Percentiles rank a stretch among this genome's conserved stretches.
Evolutionary conservation across 2,329 filamentous ascomycete genomes (phyloP).

Genomic region (Cladosporium sp.): DNA sequence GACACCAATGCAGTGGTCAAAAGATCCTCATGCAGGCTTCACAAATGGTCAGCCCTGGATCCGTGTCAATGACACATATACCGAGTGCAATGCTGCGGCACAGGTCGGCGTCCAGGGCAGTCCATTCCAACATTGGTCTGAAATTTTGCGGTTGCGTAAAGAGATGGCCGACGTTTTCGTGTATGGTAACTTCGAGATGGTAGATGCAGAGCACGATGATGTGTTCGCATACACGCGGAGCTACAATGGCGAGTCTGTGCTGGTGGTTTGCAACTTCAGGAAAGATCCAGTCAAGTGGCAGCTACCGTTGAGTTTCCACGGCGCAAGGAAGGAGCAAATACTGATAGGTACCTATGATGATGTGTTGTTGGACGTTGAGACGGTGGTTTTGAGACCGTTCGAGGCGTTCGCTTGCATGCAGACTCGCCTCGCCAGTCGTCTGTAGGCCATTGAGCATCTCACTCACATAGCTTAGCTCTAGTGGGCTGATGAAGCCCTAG

Average conservation of each 20-base stretch:
- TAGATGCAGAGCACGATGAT: constrained; percentile 16
- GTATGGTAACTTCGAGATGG: constrained; percentile 42
- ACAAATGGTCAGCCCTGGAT: constrained; percentile 61
- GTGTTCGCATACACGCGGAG: constrained; percentile 16
- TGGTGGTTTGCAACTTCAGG: constrained; percentile 16
- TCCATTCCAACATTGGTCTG: constrained; percentile 59
- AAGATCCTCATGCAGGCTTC: constrained; percentile 52
- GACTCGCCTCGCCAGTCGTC: background rate
- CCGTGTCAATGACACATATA: constrained; percentile 48
- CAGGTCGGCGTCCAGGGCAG: constrained; percentile 51
- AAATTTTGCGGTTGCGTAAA: constrained; percentile 52
- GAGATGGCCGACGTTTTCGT: constrained; percentile 56
- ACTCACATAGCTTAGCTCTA: too few species aligned
- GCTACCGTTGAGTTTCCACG: constrained; percentile 7
- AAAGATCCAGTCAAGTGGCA: constrained; percentile 1
- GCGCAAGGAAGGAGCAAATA: background rate
- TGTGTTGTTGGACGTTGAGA: background rate
- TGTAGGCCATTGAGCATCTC: background rate
- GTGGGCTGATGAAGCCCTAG: too few species aligned
- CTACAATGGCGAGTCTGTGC: constrained; percentile 1
- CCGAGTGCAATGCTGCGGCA: constrained; percentile 52
- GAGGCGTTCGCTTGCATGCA: constrained; percentile 2
- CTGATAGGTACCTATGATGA: background rate
- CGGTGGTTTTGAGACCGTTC: background rate
- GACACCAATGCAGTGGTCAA: constrained; percentile 66